phyloP scores from a whole-genome alignment of 2,329 filamentous ascomycete species.

The Helminthosporium solani region DNA sequence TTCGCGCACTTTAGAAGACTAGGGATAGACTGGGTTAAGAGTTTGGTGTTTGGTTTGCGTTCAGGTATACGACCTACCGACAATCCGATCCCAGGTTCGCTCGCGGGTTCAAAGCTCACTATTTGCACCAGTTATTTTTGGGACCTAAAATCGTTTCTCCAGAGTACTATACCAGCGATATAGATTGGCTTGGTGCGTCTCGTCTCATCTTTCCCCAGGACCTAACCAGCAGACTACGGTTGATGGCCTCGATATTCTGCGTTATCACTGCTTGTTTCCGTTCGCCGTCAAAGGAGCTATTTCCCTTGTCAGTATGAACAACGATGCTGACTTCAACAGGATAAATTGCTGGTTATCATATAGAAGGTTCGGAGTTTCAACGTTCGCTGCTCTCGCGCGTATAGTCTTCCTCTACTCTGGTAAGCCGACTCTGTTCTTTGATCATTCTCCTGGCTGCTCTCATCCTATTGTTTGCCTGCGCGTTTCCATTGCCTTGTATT shows the following conservation, averaged over 20 bases:
- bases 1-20: constrained; percentile 40
- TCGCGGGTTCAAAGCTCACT: constrained; percentile 20
- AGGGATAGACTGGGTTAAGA: constrained; percentile 47
- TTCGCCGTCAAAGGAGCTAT: background rate
- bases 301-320: background rate
- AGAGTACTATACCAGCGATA: constrained; percentile 19
- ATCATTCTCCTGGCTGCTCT: background rate
- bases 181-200: constrained; percentile 29
- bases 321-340: constrained; percentile 18
- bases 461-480: background rate
- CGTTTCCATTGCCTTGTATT: background rate
- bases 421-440: constrained; percentile 21
- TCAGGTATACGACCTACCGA: constrained; percentile 32
- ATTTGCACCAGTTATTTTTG: constrained; percentile 27
- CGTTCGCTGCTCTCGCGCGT: constrained; percentile 28
- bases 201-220: background rate
- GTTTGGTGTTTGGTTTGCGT: constrained; percentile 42
- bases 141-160: constrained; percentile 25
- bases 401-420: constrained; percentile 30
- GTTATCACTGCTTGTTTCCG: background rate
- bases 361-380: constrained; percentile 35
- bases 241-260: background rate
- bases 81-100: constrained; percentile 5
- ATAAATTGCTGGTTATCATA: constrained; percentile 28
- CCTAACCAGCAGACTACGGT: background rate